Evolutionary conservation across 2,329 filamentous ascomycete genomes (phyloP).

Genomic region (Beauveria pseudobassiana): DNA sequence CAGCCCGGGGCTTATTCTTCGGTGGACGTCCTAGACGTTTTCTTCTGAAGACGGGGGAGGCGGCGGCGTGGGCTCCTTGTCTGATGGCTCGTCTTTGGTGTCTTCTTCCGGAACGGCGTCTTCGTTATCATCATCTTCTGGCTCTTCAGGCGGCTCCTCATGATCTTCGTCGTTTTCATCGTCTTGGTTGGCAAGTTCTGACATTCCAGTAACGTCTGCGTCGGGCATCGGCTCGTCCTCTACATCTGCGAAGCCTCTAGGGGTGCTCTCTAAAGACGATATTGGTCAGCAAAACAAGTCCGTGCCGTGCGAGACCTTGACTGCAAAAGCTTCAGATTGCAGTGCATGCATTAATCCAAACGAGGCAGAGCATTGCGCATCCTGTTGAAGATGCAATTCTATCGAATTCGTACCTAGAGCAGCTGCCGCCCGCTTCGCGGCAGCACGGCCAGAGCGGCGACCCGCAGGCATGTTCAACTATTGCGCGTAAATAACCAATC

Average conservation of each 20-base stretch:
- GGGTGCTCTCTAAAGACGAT: slow-evolving; percentile 31
- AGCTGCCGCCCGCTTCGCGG: slow-evolving; percentile 45
- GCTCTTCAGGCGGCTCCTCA: slow-evolving; percentile 31
- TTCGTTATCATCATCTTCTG: slow-evolving; percentile 28
- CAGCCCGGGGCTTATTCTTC: slow-evolving; percentile 79
- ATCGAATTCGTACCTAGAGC: slow-evolving; percentile 39
- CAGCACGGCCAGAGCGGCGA: slow-evolving; percentile 45
- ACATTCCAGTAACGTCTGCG: slow-evolving; percentile 18
- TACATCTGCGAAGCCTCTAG: slow-evolving; percentile 32
- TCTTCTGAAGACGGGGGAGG: slow-evolving; percentile 61
- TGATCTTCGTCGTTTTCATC: slow-evolving; percentile 36
- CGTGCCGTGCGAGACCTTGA: not conserved
- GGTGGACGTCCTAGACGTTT: slow-evolving; percentile 79
- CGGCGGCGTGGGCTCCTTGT: slow-evolving; percentile 46
- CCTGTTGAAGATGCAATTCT: not conserved
- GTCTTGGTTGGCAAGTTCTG: slow-evolving; percentile 28
- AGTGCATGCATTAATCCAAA: not conserved
- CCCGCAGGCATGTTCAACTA: slow-evolving; percentile 21
- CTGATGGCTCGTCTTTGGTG: slow-evolving; percentile 28
- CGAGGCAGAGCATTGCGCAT: not conserved
- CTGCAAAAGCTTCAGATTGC: not conserved
- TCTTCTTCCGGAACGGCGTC: slow-evolving; percentile 33
- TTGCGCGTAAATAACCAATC: not conserved
- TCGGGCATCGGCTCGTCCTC: slow-evolving; percentile 35
- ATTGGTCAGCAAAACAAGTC: not conserved